Base-by-base conservation (phyloP, 1,284 basidiomycete species). In the Prillingera fragicola region DNA sequence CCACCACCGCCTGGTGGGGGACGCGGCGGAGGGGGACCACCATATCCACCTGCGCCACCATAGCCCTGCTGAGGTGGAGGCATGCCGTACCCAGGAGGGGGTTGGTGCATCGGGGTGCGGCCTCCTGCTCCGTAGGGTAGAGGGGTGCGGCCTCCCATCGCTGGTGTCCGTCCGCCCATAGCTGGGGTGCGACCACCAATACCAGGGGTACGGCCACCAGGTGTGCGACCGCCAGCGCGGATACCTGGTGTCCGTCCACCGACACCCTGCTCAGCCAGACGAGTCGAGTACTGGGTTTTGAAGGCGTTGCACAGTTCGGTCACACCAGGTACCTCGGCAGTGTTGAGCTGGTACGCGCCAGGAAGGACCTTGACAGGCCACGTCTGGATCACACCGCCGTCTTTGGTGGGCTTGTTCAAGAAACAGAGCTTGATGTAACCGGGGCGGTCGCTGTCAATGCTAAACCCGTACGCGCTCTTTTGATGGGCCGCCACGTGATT, bases 341-440 rank as follows among this genome's bases (percentile, higher is more conserved):
- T 87, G 60, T 87, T 86, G 13, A 95, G 78, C 63, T 85, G 85
- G 68, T 88, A 95, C 2, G 87, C 87, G 63, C 90, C 87, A 5
- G 91, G 90, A 6, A 86, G 79, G 37, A 95, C 86, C 43, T 85
- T 82, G 47, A 95, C 82, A 41, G 87, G 87, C 90, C 89, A 95
- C 45, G 82, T 87, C 65, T 90, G 86, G 42, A 94, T 70, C 24
- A 57, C 54, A 29, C 70, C 70, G 28, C 71, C 70, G 40, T 71
- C 64, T 43, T 65, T 85, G n/a, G 82, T 80, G 5, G 88, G 81
- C 57, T 84, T 86, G 67, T 89, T 89, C 62, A 97, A 77, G 79
- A 98, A 99, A 61, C 85, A 88, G 13, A 98, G 77, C 60, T 82
- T 86, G 74, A 98, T 90, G 69, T 94, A 89, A 0, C 95, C 95